Evolutionary conservation across 2,329 filamentous ascomycete species (phyloP), one percentile per base, ranked within the genome.

Genomic region (Botrytis deweyae): DNA sequence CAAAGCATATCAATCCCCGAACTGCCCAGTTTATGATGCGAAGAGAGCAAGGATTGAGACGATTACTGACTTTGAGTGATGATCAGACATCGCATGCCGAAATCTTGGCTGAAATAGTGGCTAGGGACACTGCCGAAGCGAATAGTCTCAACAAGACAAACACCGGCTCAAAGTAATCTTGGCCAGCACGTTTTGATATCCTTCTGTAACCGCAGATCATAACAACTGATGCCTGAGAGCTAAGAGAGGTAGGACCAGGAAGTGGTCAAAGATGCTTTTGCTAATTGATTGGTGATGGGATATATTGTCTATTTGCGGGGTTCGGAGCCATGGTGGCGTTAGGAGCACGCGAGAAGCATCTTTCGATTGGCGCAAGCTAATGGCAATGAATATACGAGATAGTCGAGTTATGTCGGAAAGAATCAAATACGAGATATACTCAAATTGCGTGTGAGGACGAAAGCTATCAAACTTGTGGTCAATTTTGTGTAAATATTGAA

Each of bases 141-240:
- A 16, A 7, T 16, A 2, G 6, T n/a, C 25, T 55, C 25, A n/a
- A 55, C 0, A 55, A n/a, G 25, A n/a, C 25, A 25, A 55, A 55
- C 25, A 55, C 25, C 5, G 25, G 12, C 12, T 55, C 25, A 14
- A 55, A n/a, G 12, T 55, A n/a, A 55, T 55, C 12, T 7, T 16
- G 3, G 25, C 5, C 12, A 55, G 12, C 25, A 16, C 5, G 25
- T 5, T 55, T n/a, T n/a, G 49, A n/a, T 7, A n/a, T n/a, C 3
- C 2, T 16, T n/a, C 5, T 0, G 25, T n/a, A 7, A 16, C 12
- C 5, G 3, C 16, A 4, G 4, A 55, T 7, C 12, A 55, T 9
- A 12, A 16, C 0, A 55, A 12, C 5, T 44, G 16, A 44, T 7
- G 16, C 1, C 16, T 18, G 16, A 44, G 16, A 20, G 6, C 16